Conservation (phyloP, 345 rosid genomes). For the Aquilaria yunnanensis region DNA sequence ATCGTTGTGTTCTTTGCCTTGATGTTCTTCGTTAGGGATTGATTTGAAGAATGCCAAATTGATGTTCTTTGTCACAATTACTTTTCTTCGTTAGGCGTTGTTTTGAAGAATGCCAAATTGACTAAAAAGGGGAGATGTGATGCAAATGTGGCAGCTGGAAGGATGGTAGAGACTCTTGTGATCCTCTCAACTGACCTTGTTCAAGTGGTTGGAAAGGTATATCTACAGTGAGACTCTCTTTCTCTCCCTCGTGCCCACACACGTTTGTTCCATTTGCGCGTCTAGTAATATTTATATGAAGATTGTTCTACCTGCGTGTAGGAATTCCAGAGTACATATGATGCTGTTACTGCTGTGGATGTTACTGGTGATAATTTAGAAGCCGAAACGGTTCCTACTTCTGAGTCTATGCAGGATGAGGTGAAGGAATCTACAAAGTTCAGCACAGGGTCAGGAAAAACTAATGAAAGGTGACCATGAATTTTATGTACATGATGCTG, state of each 20-base stretch:
- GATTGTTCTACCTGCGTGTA: slow-evolving; percentile 18
- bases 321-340: slow-evolving; percentile 57
- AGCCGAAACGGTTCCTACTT: slow-evolving; percentile 26
- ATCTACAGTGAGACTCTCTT: slow-evolving; percentile 4
- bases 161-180: slow-evolving; percentile 59
- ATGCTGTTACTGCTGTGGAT: slow-evolving; percentile 33
- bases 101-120: slow-evolving; percentile 77
- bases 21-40: slow-evolving; percentile 1
- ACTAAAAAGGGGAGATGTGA: slow-evolving; percentile 59
- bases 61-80: background rate
- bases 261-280: slow-evolving; percentile 4
- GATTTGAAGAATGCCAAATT: background rate
- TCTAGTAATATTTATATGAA: slow-evolving; percentile 11
- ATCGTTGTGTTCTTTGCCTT: too few species aligned
- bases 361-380: slow-evolving; percentile 33
- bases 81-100: slow-evolving; percentile 44
- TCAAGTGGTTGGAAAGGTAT: slow-evolving; percentile 81
- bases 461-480: slow-evolving; percentile 37
- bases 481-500: background rate
- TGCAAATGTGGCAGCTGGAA: slow-evolving; percentile 49
- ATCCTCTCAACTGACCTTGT: slow-evolving; percentile 62
- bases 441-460: slow-evolving; percentile 24
- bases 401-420: slow-evolving; percentile 18
- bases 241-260: background rate
- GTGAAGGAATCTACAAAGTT: slow-evolving; percentile 16